Conservation (phyloP, 1,284 basidiomycete genomes). For the Thecaphora thlaspeos region DNA sequence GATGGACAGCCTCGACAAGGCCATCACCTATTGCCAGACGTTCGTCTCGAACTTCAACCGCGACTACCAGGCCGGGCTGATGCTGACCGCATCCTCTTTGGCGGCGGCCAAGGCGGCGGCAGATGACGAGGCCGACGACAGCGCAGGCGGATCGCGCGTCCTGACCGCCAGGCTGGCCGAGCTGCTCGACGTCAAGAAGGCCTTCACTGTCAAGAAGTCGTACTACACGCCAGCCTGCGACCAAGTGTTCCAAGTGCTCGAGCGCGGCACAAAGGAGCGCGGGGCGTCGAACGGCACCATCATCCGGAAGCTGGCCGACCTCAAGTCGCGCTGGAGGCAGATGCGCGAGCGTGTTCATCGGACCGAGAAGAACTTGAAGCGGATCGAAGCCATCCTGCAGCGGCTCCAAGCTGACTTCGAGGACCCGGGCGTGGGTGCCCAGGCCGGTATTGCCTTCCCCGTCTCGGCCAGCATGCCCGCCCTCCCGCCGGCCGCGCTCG, state of each 20-base stretch:
- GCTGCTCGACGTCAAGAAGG: slow-evolving; percentile 27
- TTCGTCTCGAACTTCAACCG: slow-evolving; percentile 36
- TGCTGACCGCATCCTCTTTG: too few relatives aligned
- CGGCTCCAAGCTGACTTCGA: slow-evolving; percentile 4
- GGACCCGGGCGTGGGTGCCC: too few relatives aligned
- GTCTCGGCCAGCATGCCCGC: slow-evolving; percentile 5
- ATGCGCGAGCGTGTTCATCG: slow-evolving; percentile 72
- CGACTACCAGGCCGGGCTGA: slow-evolving; percentile 15
- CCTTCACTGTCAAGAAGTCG: slow-evolving; percentile 59
- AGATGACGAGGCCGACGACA: slow-evolving; percentile 15
- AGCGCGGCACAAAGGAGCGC: slow-evolving; percentile 83
- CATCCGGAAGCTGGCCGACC: slow-evolving; percentile 78
- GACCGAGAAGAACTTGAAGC: slow-evolving; percentile 79
- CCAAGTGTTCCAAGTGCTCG: slow-evolving; percentile 87
- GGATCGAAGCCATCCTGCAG: slow-evolving; percentile 66
- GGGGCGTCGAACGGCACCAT: slow-evolving; percentile 93
- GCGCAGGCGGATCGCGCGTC: slow-evolving; percentile 4
- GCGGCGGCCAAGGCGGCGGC: slow-evolving; percentile 1
- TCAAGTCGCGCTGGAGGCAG: slow-evolving; percentile 76
- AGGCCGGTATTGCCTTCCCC: slow-evolving; percentile 23
- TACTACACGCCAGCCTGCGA: slow-evolving; percentile 89
- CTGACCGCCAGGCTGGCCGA: slow-evolving; percentile 29
- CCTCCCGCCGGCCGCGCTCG: too few relatives aligned
- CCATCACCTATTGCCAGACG: slow-evolving; percentile 78
- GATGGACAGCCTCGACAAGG: slow-evolving; percentile 92